These are phyloP conservation scores for Beta vulgaris DNA, from an alignment of 148 eudicot genomes.

Conservation along the genomic window DNA sequence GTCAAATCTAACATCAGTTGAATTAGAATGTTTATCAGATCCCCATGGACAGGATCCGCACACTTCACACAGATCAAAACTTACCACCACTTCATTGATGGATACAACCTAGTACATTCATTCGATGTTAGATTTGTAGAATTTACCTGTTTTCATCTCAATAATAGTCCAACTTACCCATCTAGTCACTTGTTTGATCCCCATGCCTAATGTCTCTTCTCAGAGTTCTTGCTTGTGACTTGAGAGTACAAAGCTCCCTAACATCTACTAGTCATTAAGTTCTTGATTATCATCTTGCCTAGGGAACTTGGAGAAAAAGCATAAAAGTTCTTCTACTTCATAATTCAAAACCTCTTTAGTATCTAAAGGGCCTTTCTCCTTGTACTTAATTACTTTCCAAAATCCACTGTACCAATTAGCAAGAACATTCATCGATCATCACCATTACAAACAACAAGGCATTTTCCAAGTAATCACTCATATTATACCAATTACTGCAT, in stretches of 20 bases:
- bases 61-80: background rate
- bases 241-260: too few species aligned
- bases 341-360: background rate
- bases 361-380: too few species aligned
- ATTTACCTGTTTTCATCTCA: too few species aligned
- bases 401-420: background rate
- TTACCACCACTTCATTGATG: background rate
- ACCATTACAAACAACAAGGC: background rate
- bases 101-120: too few species aligned
- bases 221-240: background rate
- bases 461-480: background rate
- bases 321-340: background rate
- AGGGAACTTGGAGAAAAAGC: background rate
- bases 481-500: background rate
- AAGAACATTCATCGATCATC: background rate
- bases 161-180: too few species aligned
- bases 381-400: background rate
- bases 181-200: too few species aligned
- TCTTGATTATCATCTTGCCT: background rate
- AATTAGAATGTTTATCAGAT: background rate
- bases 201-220: background rate
- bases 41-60: background rate
- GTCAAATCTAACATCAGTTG: background rate
- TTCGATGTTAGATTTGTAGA: too few species aligned
- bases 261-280: background rate